Percentiles rank a stretch among this genome's conserved stretches.
phyloP scores from a whole-genome alignment of 2,329 filamentous ascomycete species.

The Ceratocystis huliohia region DNA sequence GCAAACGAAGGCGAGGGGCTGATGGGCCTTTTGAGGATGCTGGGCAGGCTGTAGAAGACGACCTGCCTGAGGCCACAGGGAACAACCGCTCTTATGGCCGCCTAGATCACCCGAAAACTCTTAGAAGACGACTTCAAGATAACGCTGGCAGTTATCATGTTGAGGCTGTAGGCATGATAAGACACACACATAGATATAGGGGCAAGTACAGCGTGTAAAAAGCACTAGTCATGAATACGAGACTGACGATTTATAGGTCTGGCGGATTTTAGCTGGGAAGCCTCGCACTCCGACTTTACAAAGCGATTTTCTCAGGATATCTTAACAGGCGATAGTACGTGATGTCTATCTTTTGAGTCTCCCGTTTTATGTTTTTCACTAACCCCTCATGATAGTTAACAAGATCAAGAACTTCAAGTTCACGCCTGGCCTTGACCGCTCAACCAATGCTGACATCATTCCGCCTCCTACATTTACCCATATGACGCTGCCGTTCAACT shows the following conservation, averaged over 20 bases:
- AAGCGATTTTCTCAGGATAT: conserved; percentile 58
- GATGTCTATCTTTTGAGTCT: background rate
- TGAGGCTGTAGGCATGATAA: conserved; percentile 58
- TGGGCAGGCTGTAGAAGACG: conserved; percentile 26
- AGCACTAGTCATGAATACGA: too few species aligned
- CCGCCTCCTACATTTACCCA: conserved; percentile 70
- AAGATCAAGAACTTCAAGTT: conserved; percentile 52
- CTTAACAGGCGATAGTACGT: conserved; percentile 55
- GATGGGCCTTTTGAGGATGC: conserved; percentile 48
- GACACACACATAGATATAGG: conserved; percentile 76
- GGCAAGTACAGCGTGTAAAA: conserved; percentile 31
- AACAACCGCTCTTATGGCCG: conserved; percentile 34
- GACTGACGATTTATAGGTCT: conserved; percentile 36
- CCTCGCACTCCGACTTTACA: conserved; percentile 55
- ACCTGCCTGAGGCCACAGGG: conserved; percentile 21
- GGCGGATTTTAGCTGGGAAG: conserved; percentile 76
- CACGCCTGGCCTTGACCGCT: conserved; percentile 46
- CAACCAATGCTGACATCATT: conserved; percentile 54
- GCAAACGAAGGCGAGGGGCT: conserved; percentile 72
- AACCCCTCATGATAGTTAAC: conserved; percentile 31
- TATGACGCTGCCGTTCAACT: conserved; percentile 61
- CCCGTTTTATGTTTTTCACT: background rate
- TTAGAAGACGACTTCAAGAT: conserved; percentile 56
- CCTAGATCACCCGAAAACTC: conserved; percentile 39
- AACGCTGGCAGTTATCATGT: conserved; percentile 55